Base-by-base conservation (phyloP, 306 rosid genomes). In the Prosopis cineraria region DNA sequence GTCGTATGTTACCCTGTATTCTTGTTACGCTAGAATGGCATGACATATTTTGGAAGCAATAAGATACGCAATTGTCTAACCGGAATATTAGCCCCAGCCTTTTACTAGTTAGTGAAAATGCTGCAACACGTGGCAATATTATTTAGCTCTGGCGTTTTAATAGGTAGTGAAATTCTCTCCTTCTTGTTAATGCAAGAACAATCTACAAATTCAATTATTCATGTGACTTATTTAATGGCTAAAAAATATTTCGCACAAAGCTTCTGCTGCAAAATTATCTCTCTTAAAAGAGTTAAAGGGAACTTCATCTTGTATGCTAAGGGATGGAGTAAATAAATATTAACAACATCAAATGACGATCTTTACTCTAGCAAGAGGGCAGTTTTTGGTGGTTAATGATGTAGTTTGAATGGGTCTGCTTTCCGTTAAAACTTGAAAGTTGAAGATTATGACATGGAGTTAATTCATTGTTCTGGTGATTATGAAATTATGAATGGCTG, bases 371-470 rank as follows among this genome's bases (percentile, higher is more conserved):
- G 50, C 71, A 37, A 22, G 53, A 11, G 72, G 50, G 72, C 47
- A 39, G 9, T 20, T 1, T 20, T 40, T 22, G 33, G 29, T 67
- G 72, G 50, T 39, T 37, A 24, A 67, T 6, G 22, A 27, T 30
- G 48, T 22, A 22, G 72, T 34, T 37, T 12, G 50, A 67, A n/a
- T n/a, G n/a, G n/a, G 48, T 68, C n/a, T 64, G 44, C 69, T 34
- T 33, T 33, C 44, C 47, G 20, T 65, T n/a, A n/a, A n/a, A n/a
- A n/a, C n/a, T n/a, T 55, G 62, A 55, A 55, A 55, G 29, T 27
- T 48, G 69, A 63, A 76, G 67, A 70, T 50, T 30, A 39, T 55
- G 39, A 36, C 44, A 40, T 65, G 66, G 68, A 39, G 43, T 64
- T 50, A 22, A 52, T 63, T 30, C 20, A 50, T 48, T 37, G 31